Evolutionary conservation across 768 basidiomycete species (phyloP).

Genomic region (Termitomyces sp.): DNA sequence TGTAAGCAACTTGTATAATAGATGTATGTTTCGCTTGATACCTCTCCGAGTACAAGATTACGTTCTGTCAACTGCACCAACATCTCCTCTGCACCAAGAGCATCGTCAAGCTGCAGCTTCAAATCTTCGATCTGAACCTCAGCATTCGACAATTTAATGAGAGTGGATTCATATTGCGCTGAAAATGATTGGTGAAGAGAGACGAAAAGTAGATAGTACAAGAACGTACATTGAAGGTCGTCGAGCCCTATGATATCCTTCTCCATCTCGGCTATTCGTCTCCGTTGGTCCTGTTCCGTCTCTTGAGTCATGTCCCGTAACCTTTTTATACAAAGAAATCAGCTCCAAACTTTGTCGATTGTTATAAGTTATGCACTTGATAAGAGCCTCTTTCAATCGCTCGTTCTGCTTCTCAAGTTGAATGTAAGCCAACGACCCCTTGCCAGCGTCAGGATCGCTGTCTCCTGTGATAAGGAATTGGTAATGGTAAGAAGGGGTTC

Average conservation of each 20-base stretch:
- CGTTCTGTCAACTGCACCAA: conserved; percentile 93
- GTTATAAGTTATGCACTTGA: conserved; percentile 48
- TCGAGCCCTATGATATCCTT: conserved; percentile 78
- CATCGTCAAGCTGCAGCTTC: conserved; percentile 92
- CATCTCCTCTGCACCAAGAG: conserved; percentile 94
- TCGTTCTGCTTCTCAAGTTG: conserved; percentile 98
- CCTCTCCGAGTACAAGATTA: conserved; percentile 89
- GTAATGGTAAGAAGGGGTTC: neutral
- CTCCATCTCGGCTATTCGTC: conserved; percentile 84
- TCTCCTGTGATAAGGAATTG: conserved; percentile 11
- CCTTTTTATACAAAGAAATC: conserved; percentile 36
- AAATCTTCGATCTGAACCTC: conserved; percentile 92
- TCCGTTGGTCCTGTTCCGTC: conserved; percentile 80
- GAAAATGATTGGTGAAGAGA: neutral
- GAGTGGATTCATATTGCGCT: conserved; percentile 80
- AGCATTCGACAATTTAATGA: conserved; percentile 83
- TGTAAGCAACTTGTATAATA: conserved; percentile 4
- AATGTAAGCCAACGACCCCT: conserved; percentile 64
- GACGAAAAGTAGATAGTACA: neutral
- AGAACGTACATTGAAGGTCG: conserved; percentile 68
- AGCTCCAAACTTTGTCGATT: neutral
- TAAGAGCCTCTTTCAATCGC: conserved; percentile 89
- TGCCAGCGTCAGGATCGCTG: conserved; percentile 34
- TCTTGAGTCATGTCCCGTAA: conserved; percentile 88
- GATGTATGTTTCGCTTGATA: conserved; percentile 25